A percentile compares a stretch with the other conserved stretches of the same genome.
phyloP scores from a whole-genome alignment of 1,284 basidiomycete genomes.

The Puccinia novopanici region DNA sequence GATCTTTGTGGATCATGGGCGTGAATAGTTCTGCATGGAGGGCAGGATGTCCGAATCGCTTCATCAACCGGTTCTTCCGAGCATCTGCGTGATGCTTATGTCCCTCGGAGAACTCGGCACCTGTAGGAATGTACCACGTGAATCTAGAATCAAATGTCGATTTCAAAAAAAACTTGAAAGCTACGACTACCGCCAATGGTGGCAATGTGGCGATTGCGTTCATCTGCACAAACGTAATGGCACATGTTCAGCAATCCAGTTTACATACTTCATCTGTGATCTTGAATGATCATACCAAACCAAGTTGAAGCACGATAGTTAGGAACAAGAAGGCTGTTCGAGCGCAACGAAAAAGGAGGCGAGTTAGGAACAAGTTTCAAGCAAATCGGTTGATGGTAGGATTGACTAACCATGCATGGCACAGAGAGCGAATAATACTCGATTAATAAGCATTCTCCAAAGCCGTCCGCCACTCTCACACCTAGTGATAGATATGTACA shows the following conservation, averaged over 20 bases:
- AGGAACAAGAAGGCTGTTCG: slow-evolving; percentile 37
- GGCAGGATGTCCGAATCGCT: slow-evolving; percentile 82
- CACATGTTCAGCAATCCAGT: background rate
- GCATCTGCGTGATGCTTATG: slow-evolving; percentile 73
- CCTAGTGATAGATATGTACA: slow-evolving; percentile 59
- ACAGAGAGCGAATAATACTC: slow-evolving; percentile 57
- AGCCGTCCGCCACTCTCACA: slow-evolving; percentile 59
- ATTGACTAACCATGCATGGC: slow-evolving; percentile 57
- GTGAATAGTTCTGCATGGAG: slow-evolving; percentile 77
- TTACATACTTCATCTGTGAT: background rate
- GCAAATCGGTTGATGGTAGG: background rate
- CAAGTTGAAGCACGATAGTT: slow-evolving; percentile 43
- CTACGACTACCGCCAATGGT: slow-evolving; percentile 51
- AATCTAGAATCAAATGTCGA: slow-evolving; percentile 71
- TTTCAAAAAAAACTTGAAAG: slow-evolving; percentile 79
- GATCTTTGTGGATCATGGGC: slow-evolving; percentile 80
- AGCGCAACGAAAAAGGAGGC: background rate
- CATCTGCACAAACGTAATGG: slow-evolving; percentile 17
- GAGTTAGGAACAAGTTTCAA: background rate
- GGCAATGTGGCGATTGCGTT: slow-evolving; percentile 59
- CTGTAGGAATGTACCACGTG: slow-evolving; percentile 70
- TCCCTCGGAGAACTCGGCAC: slow-evolving; percentile 70
- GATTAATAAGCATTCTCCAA: slow-evolving; percentile 58
- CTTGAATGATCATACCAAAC: slow-evolving; percentile 37
- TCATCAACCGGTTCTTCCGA: slow-evolving; percentile 71